Base-by-base conservation (phyloP, 345 rosid species). In the Durio zibethinus region DNA sequence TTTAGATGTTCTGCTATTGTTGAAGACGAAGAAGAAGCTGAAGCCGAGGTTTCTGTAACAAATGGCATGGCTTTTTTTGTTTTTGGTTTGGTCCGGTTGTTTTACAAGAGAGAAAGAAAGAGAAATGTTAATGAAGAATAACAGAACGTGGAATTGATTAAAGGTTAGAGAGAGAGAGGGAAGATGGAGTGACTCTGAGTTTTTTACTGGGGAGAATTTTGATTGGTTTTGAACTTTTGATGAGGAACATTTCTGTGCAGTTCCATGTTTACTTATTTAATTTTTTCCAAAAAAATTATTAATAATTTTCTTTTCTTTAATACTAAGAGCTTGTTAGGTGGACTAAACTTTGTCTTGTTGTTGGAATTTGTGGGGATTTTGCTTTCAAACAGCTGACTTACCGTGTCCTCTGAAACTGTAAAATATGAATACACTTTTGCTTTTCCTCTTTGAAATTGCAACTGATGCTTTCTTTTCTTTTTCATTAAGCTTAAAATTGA, bases 1-100 rank as follows among this genome's bases (percentile, higher is more conserved):
- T 75, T 82, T 69, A 86, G 83, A 57, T 85, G 87, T 66, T 90
- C 90, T 14, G 83, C 85, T 20, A 80, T 80, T 48, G 89, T 82
- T 21, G 90, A n/a, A 23, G 73, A 12, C 7, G 80, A 71, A 38
- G 85, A 81, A 57, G 91, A 72, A 38, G 47, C 50, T 4, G 50
- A 72, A 52, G 42, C 75, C 35, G 86, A 74, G 21, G 71, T 76
- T 76, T 88, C 97, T 79, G 82, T 66, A 75, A 84, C 64, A 77
- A 82, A 48, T 27, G 93, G 87, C 91, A 90, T 92, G 80, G 80
- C 82, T 67, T 40, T 42, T 38, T 10, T 35, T n/a, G n/a, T n/a
- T n/a, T 65, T 65, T 48, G 71, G 50, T 3, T 27, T 31, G 23
- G 57, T 18, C 20, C 0, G 65, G 72, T 16, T 53, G 16, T 54